Conservation (phyloP, 2,329 filamentous ascomycete species). For the Didymosphaeria variabile region DNA sequence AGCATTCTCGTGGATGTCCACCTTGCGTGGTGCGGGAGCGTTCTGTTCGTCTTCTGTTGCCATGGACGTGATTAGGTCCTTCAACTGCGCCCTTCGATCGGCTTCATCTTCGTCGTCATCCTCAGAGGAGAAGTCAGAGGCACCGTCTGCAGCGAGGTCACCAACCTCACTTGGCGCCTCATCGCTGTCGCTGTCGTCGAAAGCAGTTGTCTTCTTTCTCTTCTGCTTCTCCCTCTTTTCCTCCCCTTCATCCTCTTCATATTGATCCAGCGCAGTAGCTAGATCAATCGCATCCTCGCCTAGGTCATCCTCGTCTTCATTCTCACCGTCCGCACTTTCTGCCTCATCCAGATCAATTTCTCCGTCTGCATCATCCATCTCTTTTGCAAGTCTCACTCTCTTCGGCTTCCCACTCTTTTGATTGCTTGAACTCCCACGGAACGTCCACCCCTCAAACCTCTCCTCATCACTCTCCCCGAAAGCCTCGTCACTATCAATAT, state of each 20-base stretch:
- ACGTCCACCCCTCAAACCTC: constrained; percentile 78
- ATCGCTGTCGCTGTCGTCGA: constrained; percentile 64
- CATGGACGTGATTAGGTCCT: constrained; percentile 74
- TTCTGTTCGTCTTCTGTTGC: constrained; percentile 51
- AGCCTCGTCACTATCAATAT: constrained; percentile 80
- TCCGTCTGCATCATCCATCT: constrained; percentile 32
- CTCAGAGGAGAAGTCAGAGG: constrained; percentile 59
- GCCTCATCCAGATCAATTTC: constrained; percentile 62
- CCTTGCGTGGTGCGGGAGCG: constrained; percentile 43
- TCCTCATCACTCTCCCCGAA: constrained; percentile 91
- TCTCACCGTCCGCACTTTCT: constrained; percentile 54
- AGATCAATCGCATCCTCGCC: constrained; percentile 71
- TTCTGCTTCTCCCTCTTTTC: constrained; percentile 34
- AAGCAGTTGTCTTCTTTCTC: constrained; percentile 50
- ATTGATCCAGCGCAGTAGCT: constrained; percentile 66
- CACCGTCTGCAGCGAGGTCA: constrained; percentile 55
- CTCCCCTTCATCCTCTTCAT: constrained; percentile 48
- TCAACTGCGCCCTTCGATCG: constrained; percentile 70
- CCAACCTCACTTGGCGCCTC: constrained; percentile 60
- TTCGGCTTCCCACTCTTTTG: constrained; percentile 56
- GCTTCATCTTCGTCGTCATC: constrained; percentile 56
- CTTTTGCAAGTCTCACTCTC: constrained; percentile 42
- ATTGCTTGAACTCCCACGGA: constrained; percentile 65
- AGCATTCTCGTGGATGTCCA: constrained; percentile 65
- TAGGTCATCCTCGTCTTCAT: constrained; percentile 68